These are phyloP conservation scores for Orbilia ellipsospora DNA, from an alignment of 2,329 filamentous ascomycete species.

Conservation along the genomic window DNA sequence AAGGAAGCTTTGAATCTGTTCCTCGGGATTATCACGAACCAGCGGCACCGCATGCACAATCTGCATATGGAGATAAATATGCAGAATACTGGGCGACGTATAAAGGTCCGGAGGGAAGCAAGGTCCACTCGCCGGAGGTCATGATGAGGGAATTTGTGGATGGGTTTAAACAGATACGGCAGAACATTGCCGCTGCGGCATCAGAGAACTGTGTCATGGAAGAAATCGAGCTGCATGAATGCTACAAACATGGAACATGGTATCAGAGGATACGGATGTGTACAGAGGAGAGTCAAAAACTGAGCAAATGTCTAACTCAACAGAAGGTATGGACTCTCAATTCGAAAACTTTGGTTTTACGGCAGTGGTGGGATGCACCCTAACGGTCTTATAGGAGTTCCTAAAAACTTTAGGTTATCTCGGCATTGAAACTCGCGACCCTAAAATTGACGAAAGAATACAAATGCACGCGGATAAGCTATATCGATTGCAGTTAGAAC, in stretches of 20 bases:
- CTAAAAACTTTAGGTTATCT: slow-evolving; percentile 91
- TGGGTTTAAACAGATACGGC: slow-evolving; percentile 83
- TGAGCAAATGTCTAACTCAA: slow-evolving; percentile 88
- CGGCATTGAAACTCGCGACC: slow-evolving; percentile 72
- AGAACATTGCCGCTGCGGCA: slow-evolving; percentile 80
- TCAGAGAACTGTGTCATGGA: slow-evolving; percentile 93
- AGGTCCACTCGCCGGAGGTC: slow-evolving; percentile 78
- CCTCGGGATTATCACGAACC: slow-evolving; percentile 44
- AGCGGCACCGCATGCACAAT: slow-evolving; percentile 46
- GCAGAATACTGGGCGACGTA: slow-evolving; percentile 95
- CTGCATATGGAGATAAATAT: slow-evolving; percentile 73
- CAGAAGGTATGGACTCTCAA: slow-evolving; percentile 73
- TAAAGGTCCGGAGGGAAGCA: slow-evolving; percentile 67
- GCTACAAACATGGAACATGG: slow-evolving; percentile 79
- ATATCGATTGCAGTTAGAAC: slow-evolving; percentile 85
- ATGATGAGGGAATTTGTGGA: slow-evolving; percentile 82
- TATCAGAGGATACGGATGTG: slow-evolving; percentile 81
- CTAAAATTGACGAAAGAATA: slow-evolving; percentile 82
- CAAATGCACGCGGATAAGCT: slow-evolving; percentile 95
- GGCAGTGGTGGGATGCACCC: not conserved
- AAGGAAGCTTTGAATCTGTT: slow-evolving; percentile 17
- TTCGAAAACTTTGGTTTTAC: not conserved
- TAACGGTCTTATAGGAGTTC: slow-evolving; percentile 73
- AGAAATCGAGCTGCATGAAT: slow-evolving; percentile 83
- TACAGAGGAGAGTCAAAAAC: slow-evolving; percentile 76